Evolutionary conservation across 441 rosid genomes (phyloP), one percentile per base, ranked within the genome.

Genomic region (Jatropha multifida): DNA sequence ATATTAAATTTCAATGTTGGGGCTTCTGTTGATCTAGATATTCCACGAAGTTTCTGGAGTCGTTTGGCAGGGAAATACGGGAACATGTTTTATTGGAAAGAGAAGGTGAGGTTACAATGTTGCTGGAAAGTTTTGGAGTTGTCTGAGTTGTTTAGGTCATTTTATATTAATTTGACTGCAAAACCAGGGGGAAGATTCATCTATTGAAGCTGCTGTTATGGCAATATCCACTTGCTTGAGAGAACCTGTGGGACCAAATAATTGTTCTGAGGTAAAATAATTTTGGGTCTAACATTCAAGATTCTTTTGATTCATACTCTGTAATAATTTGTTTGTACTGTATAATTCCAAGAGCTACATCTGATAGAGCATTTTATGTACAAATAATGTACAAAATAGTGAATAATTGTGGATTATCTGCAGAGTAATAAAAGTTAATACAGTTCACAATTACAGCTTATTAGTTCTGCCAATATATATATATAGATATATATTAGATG

Each of bases 61-160:
- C 93, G 93, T 68, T 80, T 94, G 72, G 91, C 97, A 0, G 93
- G 98, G 82, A 94, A 88, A 76, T 92, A 94, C 69, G 94, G 97
- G 46, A 92, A 91, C 83, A 88, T 91, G 71, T 91, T 94, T 79
- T 92, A 89, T 72, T 94, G 97, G 92, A 90, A 81, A 75, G 90
- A 88, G 72, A 85, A 83, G 81, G 93, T 83, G 68, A 76, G 60
- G 37, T 56, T 60, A 12, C 72, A 44, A 68, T 12, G 42, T 63
- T 60, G 48, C 4, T 69, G 12, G 3, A 55, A 72, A 65, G 4
- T 72, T 40, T 13, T 49, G 49, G 55, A 15, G 62, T 23, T 60
- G 52, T 77, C 46, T 67, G 9, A 18, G 23, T 38, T 49, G 27
- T 49, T 55, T 42, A 7, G 3, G 12, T 26, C 65, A 48, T 68